phyloP scores from a whole-genome alignment of 352 stramenopile genomes.

The Globisporangium orthogonon region DNA sequence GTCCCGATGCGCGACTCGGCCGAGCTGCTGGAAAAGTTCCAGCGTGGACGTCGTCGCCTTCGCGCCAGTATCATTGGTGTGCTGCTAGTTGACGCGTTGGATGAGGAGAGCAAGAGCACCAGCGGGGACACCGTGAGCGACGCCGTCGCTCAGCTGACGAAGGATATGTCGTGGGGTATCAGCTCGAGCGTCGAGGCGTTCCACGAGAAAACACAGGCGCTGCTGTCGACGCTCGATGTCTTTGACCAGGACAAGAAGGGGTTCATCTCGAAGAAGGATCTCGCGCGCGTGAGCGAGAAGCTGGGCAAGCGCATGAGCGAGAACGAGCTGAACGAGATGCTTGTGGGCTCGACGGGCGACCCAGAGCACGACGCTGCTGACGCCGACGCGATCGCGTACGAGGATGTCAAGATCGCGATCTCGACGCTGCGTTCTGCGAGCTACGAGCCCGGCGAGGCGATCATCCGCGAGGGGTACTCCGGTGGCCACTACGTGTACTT shows the following conservation, averaged over 20 bases:
- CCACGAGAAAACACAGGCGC: slow-evolving; percentile 56
- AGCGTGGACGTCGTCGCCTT: slow-evolving; percentile 63
- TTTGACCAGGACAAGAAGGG: slow-evolving; percentile 79
- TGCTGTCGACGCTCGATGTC: slow-evolving; percentile 62
- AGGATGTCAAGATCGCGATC: slow-evolving; percentile 82
- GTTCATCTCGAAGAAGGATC: slow-evolving; percentile 75
- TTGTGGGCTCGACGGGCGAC: slow-evolving; percentile 67
- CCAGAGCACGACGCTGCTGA: slow-evolving; percentile 48
- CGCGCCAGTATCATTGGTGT: slow-evolving; percentile 76
- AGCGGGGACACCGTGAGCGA: slow-evolving; percentile 13
- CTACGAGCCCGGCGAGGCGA: slow-evolving; percentile 56
- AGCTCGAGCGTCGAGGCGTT: slow-evolving; percentile 65
- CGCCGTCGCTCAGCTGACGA: slow-evolving; percentile 25
- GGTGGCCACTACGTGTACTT: slow-evolving; percentile 75
- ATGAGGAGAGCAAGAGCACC: slow-evolving; percentile 20
- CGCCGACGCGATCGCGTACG: slow-evolving; percentile 57
- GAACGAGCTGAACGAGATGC: slow-evolving; percentile 78
- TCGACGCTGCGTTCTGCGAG: slow-evolving; percentile 66
- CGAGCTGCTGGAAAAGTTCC: slow-evolving; percentile 72
- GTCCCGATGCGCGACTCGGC: slow-evolving; percentile 62
- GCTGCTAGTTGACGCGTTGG: slow-evolving; percentile 54
- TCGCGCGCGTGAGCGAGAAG: slow-evolving; percentile 63
- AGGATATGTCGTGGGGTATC: slow-evolving; percentile 57
- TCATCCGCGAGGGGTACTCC: slow-evolving; percentile 65
- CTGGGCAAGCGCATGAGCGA: slow-evolving; percentile 70